Evolutionary conservation across 2,329 filamentous ascomycete species (phyloP), one percentile per base, ranked within the genome.

Genomic region (Clonostachys solani): DNA sequence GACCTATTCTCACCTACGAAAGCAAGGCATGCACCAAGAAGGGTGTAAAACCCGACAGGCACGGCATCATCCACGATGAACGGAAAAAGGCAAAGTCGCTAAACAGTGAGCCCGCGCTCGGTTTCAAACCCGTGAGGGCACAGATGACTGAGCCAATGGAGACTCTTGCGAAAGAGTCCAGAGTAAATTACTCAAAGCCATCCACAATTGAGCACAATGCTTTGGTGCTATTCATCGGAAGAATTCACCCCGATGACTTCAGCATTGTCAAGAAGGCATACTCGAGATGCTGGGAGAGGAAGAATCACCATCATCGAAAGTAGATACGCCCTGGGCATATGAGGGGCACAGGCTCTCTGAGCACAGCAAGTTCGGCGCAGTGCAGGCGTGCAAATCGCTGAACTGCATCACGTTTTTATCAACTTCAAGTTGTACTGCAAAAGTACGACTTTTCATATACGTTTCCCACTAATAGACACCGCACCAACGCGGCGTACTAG

Each of bases 131-230:
- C 0, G 67, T 81, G 35, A 62, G 61, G 29, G 65, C 78, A 40
- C 58, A 66, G 1, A 68, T 80, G 17, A 63, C 59, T 17, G 61
- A 66, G 5, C 59, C 64, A 13, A 66, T 64, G 33, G 75, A 81
- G 49, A 69, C 61, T 46, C 65, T 82, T 7, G 65, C 66, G 12
- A 65, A 53, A 33, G 71, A 76, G 50, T 83, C 79, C 12, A 72
- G 79, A 6, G 69, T 81, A 52, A 81, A 82, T 60, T 82, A 81
- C 58, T 73, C 75, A 6, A 81, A 81, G 51, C 62, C 77, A 6
- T 67, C 72, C 29, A 78, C 76, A 4, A 66, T 83, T 23, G 77
- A 81, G 57, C 79, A 82, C 61, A 83, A 83, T 54, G 64, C 74
- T 53, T 72, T 68, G 42, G 75, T 82, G n/a, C 68, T 74, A 53